Conservation (phyloP, 805 yeast species). For the Dipodascus geniculatus region DNA sequence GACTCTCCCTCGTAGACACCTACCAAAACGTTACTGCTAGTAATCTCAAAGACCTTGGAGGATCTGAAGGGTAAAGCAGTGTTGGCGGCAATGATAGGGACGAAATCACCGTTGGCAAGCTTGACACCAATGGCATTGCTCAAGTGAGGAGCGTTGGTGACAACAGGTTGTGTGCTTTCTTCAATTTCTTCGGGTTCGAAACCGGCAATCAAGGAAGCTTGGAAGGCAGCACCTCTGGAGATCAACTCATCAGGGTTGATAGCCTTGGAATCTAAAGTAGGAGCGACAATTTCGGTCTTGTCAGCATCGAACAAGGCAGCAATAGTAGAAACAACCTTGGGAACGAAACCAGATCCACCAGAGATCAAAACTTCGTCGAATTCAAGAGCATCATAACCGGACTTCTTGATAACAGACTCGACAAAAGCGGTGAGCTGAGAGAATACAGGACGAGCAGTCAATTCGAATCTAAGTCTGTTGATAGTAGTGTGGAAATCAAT, state of each 20-base stretch:
- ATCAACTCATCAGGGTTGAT: constrained; percentile 79
- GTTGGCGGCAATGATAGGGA: constrained; percentile 64
- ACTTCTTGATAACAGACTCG: constrained; percentile 63
- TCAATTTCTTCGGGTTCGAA: constrained; percentile 75
- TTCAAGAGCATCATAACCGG: constrained; percentile 73
- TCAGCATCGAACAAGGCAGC: constrained; percentile 66
- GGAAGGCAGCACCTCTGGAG: constrained; percentile 93
- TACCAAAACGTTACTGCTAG: constrained; percentile 49
- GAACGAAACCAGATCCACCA: constrained; percentile 90
- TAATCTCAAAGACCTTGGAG: constrained; percentile 50
- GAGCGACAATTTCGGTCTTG: constrained; percentile 60
- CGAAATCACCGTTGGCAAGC: constrained; percentile 37
- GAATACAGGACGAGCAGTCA: constrained; percentile 70
- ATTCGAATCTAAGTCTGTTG: constrained; percentile 89
- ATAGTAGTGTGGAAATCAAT: constrained; percentile 85
- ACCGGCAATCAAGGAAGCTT: constrained; percentile 73
- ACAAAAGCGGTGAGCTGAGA: constrained; percentile 67
- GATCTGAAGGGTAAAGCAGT: constrained; percentile 88
- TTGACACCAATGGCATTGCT: constrained; percentile 75
- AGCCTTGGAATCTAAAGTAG: constrained; percentile 61
- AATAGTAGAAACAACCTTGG: constrained; percentile 74
- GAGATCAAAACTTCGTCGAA: constrained; percentile 83
- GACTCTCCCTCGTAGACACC: constrained; percentile 80
- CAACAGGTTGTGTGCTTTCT: constrained; percentile 74
- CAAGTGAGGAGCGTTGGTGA: constrained; percentile 80